Evolutionary conservation across 2,329 filamentous ascomycete species (phyloP), one percentile per base, ranked within the genome.

Genomic region (Blumeria graminis): DNA sequence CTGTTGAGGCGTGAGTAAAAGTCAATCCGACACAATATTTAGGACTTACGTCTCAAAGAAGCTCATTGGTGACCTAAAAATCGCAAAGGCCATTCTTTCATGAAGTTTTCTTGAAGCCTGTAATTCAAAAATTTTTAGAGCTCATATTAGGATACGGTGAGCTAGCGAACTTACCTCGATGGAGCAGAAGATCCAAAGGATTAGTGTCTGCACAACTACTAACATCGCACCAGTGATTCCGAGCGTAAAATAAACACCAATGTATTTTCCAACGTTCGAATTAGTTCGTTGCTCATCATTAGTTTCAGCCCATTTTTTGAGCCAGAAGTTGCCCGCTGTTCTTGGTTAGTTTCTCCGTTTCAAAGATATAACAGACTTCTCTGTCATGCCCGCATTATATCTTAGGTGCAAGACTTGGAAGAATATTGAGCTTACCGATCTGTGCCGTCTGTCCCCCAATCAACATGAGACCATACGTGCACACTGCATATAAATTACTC

Each of bases 111-210:
- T 80, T 18, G 90, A 95, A 55, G 92, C 92, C 80, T 86, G 60
- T 39, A 46, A 46, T 55, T 32, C 10, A 50, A 10, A 33, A 33
- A 7, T 32, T 13, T 32, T 13, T 33, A 33, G 4, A 3, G 6
- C 32, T 32, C 18, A 13, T 7, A 3, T 33, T 16, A 13, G 11
- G 18, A 33, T 32, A n/a, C 38, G 13, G 13, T 13, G 3, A 7
- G 9, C 7, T 33, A 8, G 50, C 35, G 14, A 5, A 67, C 71
- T 55, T 72, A 86, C 84, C 77, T 98, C 92, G 60, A 98, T 98
- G 4, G 92, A 96, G 71, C 93, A 98, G 72, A 98, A 96, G 62
- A 98, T 96, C 92, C 92, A 98, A 33, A 98, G 74, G 61, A 98
- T 88, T 62, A 98, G 72, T 6, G 90, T 96, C 70, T 96, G 92